Conservation (phyloP, 257 asterid genomes). For the Vinca minor region DNA sequence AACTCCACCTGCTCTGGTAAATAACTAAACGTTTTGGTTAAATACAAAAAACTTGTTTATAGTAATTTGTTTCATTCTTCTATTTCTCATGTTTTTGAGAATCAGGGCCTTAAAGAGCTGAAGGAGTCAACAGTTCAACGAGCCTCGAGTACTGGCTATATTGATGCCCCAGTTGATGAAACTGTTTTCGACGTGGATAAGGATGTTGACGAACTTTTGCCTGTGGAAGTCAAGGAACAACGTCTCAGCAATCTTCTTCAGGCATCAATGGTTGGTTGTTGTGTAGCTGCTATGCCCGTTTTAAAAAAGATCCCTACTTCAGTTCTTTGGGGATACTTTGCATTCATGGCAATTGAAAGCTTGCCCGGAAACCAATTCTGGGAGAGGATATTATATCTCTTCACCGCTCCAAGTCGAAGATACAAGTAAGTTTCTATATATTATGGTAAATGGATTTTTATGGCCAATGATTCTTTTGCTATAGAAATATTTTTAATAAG, state of each 20-base stretch:
- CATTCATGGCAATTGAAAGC: conserved; percentile 98
- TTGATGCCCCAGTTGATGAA: conserved; percentile 76
- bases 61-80: not conserved
- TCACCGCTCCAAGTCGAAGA: conserved; percentile 89
- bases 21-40: not conserved
- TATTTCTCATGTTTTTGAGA: too few relatives aligned
- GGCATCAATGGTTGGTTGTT: conserved; percentile 65
- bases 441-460: not conserved
- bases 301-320: conserved; percentile 84
- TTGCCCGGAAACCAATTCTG: conserved; percentile 97
- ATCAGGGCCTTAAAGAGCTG: conserved; percentile 81
- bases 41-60: not conserved
- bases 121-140: conserved; percentile 68
- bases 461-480: not conserved
- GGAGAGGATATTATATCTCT: conserved; percentile 86
- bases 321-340: conserved; percentile 97
- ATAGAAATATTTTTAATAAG: not conserved
- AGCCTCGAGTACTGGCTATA: conserved; percentile 65
- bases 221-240: conserved; percentile 93
- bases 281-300: conserved; percentile 93
- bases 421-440: conserved; percentile 49
- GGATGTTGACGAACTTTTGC: conserved; percentile 83
- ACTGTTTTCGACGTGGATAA: conserved; percentile 77
- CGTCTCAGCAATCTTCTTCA: conserved; percentile 91
- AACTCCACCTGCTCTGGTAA: conserved; percentile 67